Evolutionary conservation across 2,329 filamentous ascomycete species (phyloP).

Genomic region (Hypoxylon sp.): DNA sequence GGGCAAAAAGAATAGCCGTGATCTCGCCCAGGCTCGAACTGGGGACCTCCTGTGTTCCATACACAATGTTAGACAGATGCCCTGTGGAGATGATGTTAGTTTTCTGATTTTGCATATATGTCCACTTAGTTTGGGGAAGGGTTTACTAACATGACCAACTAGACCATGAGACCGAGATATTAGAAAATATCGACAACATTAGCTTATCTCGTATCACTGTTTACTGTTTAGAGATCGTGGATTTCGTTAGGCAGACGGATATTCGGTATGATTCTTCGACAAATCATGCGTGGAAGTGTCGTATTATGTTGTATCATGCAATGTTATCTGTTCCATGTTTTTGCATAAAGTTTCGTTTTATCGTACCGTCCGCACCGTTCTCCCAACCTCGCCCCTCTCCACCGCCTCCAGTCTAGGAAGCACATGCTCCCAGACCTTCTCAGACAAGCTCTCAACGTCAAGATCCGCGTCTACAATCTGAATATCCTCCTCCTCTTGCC

Average conservation of each 20-base stretch:
- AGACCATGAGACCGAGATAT: slow-evolving; percentile 15
- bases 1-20: slow-evolving; percentile 5
- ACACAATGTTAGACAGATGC: slow-evolving; percentile 22
- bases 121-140: slow-evolving; percentile 3
- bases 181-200: not conserved
- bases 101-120: not conserved
- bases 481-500: slow-evolving; percentile 68
- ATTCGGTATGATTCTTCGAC: not conserved
- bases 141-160: slow-evolving; percentile 20
- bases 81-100: slow-evolving; percentile 21
- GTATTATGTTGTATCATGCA: not conserved
- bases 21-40: slow-evolving; percentile 20
- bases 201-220: not conserved
- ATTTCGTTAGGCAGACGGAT: not conserved
- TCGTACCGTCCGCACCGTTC: slow-evolving; percentile 61
- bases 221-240: not conserved
- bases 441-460: slow-evolving; percentile 69
- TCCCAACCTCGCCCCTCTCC: slow-evolving; percentile 65
- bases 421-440: slow-evolving; percentile 69
- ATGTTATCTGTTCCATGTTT: not conserved
- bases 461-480: slow-evolving; percentile 68
- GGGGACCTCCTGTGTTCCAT: slow-evolving; percentile 17
- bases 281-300: not conserved
- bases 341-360: slow-evolving; percentile 41
- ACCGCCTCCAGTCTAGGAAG: slow-evolving; percentile 63